Base-by-base conservation (phyloP, 768 basidiomycete species). In the Gelatoporia subvermispora region DNA sequence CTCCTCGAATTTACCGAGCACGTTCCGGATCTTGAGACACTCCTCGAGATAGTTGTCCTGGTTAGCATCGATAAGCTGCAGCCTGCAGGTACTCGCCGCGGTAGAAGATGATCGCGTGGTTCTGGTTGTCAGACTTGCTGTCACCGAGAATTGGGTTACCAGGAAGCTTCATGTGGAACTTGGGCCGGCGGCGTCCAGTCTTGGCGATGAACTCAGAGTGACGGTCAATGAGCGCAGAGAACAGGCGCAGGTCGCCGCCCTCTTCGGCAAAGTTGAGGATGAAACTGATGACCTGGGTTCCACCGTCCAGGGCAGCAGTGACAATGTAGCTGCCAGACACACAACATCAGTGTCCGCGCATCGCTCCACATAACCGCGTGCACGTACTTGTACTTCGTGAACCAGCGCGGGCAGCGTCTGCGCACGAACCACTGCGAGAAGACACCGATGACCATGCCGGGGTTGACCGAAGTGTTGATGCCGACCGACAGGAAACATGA, bases 11-110 rank as follows among this genome's bases (percentile, higher is more conserved):
- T 98, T 96, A 56, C 91, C 95, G 41, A 99, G 78, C 43, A 99
- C 82, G 65, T 94, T 99, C 31, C 96, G 85, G 59, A 99, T 99
- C 78, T 99, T 99, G 65, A 99, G 70, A 68, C 96, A 99, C 65
- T 99, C 96, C 66, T 99, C 96, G 60, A 99, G 74, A 62, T 99
- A 99, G 72, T 98, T 99, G 74, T 99, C 96, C 72, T 99, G 96
- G 65, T 99, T 99, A 58, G 96, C 96, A 57, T 99, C 96, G 69
- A 99, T 97, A 58, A 99, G 87, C 69, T 99, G 96, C 2, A 24
- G 7, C 49, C 54, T 49, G 34, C 43, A 99, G 76, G 66, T 96
- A 98, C 70, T 99, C 96, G 55, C 96, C 96, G 40, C 96, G 92
- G 68, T 98, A 96, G 76, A 99, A 99, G 61, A 98, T 76, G 60